Percentiles rank a stretch among this genome's conserved stretches.
phyloP scores from a whole-genome alignment of 2,329 filamentous ascomycete genomes.

The Drechslera avenae region DNA sequence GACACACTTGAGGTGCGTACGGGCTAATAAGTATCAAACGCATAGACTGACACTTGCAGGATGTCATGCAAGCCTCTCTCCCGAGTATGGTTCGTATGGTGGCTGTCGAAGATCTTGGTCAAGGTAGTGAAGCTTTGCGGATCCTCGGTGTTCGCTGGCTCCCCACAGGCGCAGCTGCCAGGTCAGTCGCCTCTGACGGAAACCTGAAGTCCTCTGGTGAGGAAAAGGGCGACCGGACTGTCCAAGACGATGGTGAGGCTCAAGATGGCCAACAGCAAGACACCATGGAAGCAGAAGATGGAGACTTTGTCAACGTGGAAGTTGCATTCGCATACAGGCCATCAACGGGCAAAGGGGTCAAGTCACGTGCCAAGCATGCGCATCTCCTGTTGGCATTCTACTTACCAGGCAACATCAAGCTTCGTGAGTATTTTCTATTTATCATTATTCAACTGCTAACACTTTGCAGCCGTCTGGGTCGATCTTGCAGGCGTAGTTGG shows the following conservation, averaged over 20 bases:
- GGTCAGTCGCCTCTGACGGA: conserved; percentile 64
- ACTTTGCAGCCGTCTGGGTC: conserved; percentile 68
- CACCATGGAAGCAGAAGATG: conserved; percentile 73
- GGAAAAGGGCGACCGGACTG: conserved; percentile 57
- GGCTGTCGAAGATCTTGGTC: conserved; percentile 74
- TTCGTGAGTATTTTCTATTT: conserved; percentile 48
- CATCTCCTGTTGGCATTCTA: conserved; percentile 76
- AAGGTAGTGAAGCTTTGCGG: conserved; percentile 72
- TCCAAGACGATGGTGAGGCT: conserved; percentile 52
- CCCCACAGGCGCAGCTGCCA: conserved; percentile 70
- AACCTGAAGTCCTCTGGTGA: conserved; percentile 57
- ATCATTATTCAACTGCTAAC: conserved; percentile 18
- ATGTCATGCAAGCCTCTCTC: conserved; percentile 79
- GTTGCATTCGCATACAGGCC: conserved; percentile 75
- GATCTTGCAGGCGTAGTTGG: conserved; percentile 75
- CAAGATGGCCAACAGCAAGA: conserved; percentile 41
- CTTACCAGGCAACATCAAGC: conserved; percentile 60
- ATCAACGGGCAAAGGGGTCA: conserved; percentile 64
- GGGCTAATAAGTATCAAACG: neutral
- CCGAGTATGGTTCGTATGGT: conserved; percentile 74
- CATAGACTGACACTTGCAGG: conserved; percentile 44
- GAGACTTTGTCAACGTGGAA: conserved; percentile 78
- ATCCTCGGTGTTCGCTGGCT: conserved; percentile 75
- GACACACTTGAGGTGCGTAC: conserved; percentile 66
- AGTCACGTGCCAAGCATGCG: conserved; percentile 70